Conservation (phyloP, 257 asterid genomes). For the Solanum tarapatanum region DNA sequence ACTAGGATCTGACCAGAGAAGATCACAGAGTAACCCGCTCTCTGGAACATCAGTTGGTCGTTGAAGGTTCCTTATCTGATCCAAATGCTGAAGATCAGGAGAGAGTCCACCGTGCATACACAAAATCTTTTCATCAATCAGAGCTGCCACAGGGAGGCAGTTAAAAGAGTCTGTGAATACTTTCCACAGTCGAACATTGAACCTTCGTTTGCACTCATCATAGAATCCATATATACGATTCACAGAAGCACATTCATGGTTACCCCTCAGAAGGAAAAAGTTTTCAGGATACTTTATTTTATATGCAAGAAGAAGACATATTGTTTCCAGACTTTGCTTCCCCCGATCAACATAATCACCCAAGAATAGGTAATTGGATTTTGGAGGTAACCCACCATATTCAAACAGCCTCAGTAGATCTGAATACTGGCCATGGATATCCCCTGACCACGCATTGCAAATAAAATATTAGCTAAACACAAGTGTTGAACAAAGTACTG, state of each 20-base stretch:
- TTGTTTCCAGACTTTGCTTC: neutral
- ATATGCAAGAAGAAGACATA: slow-evolving; percentile 1
- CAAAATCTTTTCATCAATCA: slow-evolving; percentile 18
- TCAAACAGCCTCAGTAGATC: slow-evolving; percentile 20
- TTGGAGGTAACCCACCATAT: slow-evolving; percentile 22
- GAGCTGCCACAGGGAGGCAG: slow-evolving; percentile 17
- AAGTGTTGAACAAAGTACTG: neutral
- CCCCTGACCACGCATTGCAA: slow-evolving; percentile 1
- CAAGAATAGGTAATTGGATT: slow-evolving; percentile 20
- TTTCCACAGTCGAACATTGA: slow-evolving; percentile 2
- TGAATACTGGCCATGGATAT: slow-evolving; percentile 8
- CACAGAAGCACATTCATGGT: slow-evolving; percentile 3
- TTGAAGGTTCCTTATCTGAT: slow-evolving; percentile 14
- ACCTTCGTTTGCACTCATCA: slow-evolving; percentile 2
- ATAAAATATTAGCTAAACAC: neutral
- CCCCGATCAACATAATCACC: slow-evolving; percentile 25
- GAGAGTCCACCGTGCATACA: slow-evolving; percentile 26
- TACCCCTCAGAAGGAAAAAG: neutral
- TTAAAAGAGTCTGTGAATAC: slow-evolving; percentile 1
- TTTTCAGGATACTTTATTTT: neutral
- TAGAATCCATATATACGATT: slow-evolving; percentile 1
- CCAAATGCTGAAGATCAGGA: slow-evolving; percentile 18
- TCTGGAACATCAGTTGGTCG: slow-evolving; percentile 22
- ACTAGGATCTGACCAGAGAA: slow-evolving; percentile 21
- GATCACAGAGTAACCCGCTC: slow-evolving; percentile 5